A percentile compares a stretch with the other conserved stretches of the same genome.
Evolutionary conservation across 805 yeast species (phyloP).

Genomic region (Torulaspora franciscae): DNA sequence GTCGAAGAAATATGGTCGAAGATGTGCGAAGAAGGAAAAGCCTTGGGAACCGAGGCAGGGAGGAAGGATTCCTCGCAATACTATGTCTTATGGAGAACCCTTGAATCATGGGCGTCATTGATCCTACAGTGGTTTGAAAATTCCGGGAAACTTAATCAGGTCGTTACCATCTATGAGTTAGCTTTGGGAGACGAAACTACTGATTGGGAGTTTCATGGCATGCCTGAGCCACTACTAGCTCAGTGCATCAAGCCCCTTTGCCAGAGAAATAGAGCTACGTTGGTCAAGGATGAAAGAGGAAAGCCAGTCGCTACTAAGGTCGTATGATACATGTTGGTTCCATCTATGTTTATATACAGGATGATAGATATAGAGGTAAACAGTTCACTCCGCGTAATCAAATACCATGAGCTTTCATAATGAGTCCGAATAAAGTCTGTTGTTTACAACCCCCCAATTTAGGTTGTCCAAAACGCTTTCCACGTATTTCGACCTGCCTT

Average conservation of each 20-base stretch:
- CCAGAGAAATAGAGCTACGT: constrained; percentile 65
- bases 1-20: constrained; percentile 50
- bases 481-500: constrained; percentile 66
- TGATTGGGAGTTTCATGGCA: constrained; percentile 55
- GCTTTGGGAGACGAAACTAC: constrained; percentile 56
- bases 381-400: background rate
- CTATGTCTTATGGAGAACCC: constrained; percentile 59
- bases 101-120: constrained; percentile 62
- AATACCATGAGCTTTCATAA: background rate
- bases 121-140: constrained; percentile 66
- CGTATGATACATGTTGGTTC: constrained; percentile 33
- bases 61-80: constrained; percentile 37
- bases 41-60: constrained; percentile 41
- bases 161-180: constrained; percentile 78
- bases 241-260: constrained; percentile 54
- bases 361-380: background rate
- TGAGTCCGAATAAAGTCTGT: constrained; percentile 34
- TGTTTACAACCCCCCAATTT: constrained; percentile 74
- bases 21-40: constrained; percentile 53
- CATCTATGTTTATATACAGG: constrained; percentile 7
- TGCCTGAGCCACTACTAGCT: constrained; percentile 53
- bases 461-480: constrained; percentile 70
- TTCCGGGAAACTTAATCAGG: constrained; percentile 72
- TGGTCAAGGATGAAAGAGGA: constrained; percentile 62
- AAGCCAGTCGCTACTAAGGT: constrained; percentile 75